Evolutionary conservation across 169 alveolate species (phyloP).

Genomic region (Neospora caninum): DNA sequence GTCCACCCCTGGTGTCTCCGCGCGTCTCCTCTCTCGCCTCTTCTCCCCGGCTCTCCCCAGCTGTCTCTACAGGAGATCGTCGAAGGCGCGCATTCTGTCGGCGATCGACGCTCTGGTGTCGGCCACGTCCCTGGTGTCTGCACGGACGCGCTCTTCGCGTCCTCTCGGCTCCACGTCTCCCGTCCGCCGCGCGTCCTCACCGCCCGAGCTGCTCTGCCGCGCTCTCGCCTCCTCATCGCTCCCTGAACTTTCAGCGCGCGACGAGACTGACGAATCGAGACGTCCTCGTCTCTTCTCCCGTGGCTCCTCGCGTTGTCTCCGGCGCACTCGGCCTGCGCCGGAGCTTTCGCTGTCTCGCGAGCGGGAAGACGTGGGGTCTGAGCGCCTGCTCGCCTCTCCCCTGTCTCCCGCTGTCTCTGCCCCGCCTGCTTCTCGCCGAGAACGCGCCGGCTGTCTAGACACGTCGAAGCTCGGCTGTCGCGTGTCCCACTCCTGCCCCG

Average conservation of each 20-base stretch:
- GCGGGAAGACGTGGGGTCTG: background rate
- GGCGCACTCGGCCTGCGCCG: background rate
- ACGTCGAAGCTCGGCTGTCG: too few species aligned
- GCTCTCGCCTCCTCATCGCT: background rate
- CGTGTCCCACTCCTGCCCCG: background rate
- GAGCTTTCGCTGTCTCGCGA: too few species aligned
- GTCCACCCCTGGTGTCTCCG: background rate
- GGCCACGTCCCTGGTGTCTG: background rate
- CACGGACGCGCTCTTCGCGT: too few species aligned
- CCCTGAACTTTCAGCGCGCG: background rate
- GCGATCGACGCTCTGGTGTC: background rate
- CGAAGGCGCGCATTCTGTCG: constrained; percentile 3
- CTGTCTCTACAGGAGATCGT: background rate
- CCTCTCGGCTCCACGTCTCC: background rate
- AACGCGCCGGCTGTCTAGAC: too few species aligned
- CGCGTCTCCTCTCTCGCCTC: background rate
- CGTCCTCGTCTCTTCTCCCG: background rate
- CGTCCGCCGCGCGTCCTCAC: background rate
- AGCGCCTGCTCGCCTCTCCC: background rate
- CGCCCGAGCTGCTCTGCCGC: too few species aligned
- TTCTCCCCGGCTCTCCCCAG: too few species aligned
- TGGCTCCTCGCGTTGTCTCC: background rate
- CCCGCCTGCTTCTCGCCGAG: too few species aligned
- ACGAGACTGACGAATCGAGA: background rate
- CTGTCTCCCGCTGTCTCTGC: background rate